Evolutionary conservation across 371 early-diverging fungal genomes (phyloP).

Genomic region (Mortierella sp.): DNA sequence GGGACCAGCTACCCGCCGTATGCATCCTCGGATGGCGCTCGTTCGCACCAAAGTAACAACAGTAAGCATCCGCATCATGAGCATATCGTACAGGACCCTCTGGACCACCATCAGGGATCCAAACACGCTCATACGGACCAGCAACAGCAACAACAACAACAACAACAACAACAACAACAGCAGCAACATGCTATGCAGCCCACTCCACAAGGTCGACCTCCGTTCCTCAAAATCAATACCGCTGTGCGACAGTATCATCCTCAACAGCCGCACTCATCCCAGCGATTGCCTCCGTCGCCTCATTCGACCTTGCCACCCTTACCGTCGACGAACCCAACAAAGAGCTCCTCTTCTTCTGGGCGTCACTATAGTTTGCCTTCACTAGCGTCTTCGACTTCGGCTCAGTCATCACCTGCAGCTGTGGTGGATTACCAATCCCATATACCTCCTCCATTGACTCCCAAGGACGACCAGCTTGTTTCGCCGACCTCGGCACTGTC

Average conservation of each 20-base stretch:
- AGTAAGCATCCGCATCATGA: constrained; percentile 28
- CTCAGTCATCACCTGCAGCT: constrained; percentile 48
- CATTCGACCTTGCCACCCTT: constrained; percentile 44
- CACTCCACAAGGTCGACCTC: constrained; percentile 42
- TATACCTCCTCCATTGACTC: constrained; percentile 50
- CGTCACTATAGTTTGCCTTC: constrained; percentile 38
- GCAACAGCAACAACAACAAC: too few relatives aligned
- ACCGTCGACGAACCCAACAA: constrained; percentile 24
- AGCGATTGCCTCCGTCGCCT: constrained; percentile 46
- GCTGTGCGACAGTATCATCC: constrained; percentile 39
- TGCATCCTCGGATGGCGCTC: constrained; percentile 11
- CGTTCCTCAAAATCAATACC: constrained; percentile 50
- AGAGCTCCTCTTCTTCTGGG: constrained; percentile 10
- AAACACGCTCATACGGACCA: constrained; percentile 29
- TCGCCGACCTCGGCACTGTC: constrained; percentile 50
- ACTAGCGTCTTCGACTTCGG: constrained; percentile 30
- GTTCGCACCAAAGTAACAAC: constrained; percentile 10
- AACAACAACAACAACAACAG: too few relatives aligned
- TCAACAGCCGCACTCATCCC: constrained; percentile 29
- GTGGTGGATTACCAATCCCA: constrained; percentile 49
- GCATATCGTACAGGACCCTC: constrained; percentile 24
- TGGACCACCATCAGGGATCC: constrained; percentile 19
- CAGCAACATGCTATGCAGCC: constrained; percentile 35
- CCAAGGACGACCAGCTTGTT: constrained; percentile 47
- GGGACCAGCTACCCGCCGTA: constrained; percentile 4